These are phyloP conservation scores for Thelephora aurantiotincta DNA, from an alignment of 768 basidiomycete genomes.

Conservation along the genomic window DNA sequence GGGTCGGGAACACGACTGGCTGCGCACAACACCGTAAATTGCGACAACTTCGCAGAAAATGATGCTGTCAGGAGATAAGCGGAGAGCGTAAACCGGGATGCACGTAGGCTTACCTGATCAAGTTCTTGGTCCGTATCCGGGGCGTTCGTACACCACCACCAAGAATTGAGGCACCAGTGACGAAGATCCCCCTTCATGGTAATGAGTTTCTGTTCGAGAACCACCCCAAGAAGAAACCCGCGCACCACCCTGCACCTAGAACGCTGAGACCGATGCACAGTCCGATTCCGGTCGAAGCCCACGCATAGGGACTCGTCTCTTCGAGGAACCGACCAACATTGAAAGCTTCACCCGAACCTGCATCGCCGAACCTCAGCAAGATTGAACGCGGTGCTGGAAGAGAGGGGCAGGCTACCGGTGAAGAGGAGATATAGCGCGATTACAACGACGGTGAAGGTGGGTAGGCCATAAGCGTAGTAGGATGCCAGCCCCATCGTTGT, in stretches of 20 bases:
- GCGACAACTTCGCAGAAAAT: conserved; percentile 99
- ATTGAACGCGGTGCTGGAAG: background rate
- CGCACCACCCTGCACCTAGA: conserved; percentile 86
- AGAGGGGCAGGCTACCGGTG: conserved; percentile 42
- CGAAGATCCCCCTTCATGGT: conserved; percentile 78
- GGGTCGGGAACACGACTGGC: background rate
- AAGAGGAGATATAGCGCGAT: conserved; percentile 82
- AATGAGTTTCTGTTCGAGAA: background rate
- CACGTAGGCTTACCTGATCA: conserved; percentile 63
- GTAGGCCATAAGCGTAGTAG: conserved; percentile 60
- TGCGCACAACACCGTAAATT: conserved; percentile 84
- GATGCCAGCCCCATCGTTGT: conserved; percentile 18
- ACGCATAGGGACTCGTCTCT: conserved; percentile 86
- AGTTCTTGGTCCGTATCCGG: conserved; percentile 90
- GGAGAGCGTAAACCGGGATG: background rate
- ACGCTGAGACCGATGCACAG: conserved; percentile 90
- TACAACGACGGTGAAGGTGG: conserved; percentile 44
- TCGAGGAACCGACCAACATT: conserved; percentile 90
- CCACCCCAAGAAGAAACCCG: background rate
- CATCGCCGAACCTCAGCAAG: conserved; percentile 2
- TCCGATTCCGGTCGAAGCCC: conserved; percentile 84
- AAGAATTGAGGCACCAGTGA: conserved; percentile 92
- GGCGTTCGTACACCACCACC: conserved; percentile 92
- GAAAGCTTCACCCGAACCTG: conserved; percentile 84
- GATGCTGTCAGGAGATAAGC: conserved; percentile 40